A percentile compares a stretch with the other conserved stretches of the same genome.
Conservation (phyloP, 2,329 filamentous ascomycete genomes). For the Leptographium flavum region DNA sequence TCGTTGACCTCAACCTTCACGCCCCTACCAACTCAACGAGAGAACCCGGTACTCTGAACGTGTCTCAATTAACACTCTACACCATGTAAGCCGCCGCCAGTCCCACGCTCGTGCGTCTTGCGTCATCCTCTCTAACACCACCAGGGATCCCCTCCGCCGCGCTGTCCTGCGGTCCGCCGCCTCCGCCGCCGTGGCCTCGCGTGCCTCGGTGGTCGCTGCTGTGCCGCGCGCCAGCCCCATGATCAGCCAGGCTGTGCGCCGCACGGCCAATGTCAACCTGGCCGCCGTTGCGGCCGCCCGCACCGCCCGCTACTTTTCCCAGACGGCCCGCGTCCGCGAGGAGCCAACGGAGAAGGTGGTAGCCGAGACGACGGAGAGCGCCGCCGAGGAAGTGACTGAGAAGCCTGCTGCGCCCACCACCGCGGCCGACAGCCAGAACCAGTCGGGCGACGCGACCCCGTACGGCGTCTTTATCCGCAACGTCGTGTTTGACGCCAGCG, state of each 20-base stretch:
- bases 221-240: slow-evolving; percentile 13
- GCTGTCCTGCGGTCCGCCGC: slow-evolving; percentile 18
- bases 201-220: slow-evolving; percentile 5
- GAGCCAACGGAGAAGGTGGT: not conserved
- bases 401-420: not conserved
- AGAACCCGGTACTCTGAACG: too few species aligned
- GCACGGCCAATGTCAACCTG: slow-evolving; percentile 6
- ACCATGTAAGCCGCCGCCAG: slow-evolving; percentile 1
- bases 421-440: not conserved
- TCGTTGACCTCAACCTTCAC: too few species aligned
- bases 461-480: slow-evolving; percentile 19
- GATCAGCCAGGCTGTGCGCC: slow-evolving; percentile 9
- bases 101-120: not conserved
- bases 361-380: not conserved
- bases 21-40: too few species aligned
- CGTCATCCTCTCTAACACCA: not conserved
- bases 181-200: slow-evolving; percentile 16
- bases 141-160: slow-evolving; percentile 20
- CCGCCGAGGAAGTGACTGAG: slow-evolving; percentile 4
- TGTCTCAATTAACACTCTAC: not conserved
- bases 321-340: slow-evolving; percentile 12
- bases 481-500: slow-evolving; percentile 21
- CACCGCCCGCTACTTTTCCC: slow-evolving; percentile 18
- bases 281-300: slow-evolving; percentile 4
- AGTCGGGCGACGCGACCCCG: slow-evolving; percentile 10